Conservation (phyloP, 2,329 filamentous ascomycete genomes). For the Gyromitra esculenta region DNA sequence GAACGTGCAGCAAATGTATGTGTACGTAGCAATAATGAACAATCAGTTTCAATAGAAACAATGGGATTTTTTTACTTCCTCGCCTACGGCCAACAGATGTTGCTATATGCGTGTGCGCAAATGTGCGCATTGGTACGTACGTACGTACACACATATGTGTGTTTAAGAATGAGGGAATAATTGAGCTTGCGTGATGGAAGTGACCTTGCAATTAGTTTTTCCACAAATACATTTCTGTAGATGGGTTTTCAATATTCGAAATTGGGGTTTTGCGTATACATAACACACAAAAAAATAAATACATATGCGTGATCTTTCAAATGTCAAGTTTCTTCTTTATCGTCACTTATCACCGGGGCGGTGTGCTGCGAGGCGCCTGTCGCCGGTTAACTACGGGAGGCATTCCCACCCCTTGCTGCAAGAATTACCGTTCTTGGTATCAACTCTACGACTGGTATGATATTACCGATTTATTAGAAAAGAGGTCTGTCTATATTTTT, state of each 20-base stretch:
- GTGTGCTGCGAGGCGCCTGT: conserved; percentile 28
- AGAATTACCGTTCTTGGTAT: conserved; percentile 38
- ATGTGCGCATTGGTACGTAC: conserved; percentile 37
- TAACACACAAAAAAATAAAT: background rate
- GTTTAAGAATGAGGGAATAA: conserved; percentile 52
- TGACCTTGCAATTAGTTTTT: conserved; percentile 25
- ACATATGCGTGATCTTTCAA: conserved; percentile 25
- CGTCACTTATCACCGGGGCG: conserved; percentile 42
- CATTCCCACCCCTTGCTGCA: conserved; percentile 8
- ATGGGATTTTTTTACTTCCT: conserved; percentile 39
- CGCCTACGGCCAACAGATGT: conserved; percentile 15
- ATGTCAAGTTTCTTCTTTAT: conserved; percentile 26
- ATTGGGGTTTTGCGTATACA: conserved; percentile 43
- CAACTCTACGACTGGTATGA: conserved; percentile 28
- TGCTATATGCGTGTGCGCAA: conserved; percentile 41
- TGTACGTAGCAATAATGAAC: conserved; percentile 38
- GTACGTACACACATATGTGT: conserved; percentile 31
- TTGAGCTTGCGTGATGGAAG: conserved; percentile 21
- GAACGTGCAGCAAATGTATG: conserved; percentile 18
- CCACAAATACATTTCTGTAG: conserved; percentile 50
- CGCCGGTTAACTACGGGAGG: conserved; percentile 41
- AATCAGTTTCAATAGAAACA: conserved; percentile 50
- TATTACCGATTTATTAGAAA: conserved; percentile 41
- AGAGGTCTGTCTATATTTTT: conserved; percentile 43
- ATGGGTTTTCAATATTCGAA: conserved; percentile 46